These are phyloP conservation scores for Stephanodiscus minutulus DNA, from an alignment of 108 stramenopile species.

Conservation along the genomic window DNA sequence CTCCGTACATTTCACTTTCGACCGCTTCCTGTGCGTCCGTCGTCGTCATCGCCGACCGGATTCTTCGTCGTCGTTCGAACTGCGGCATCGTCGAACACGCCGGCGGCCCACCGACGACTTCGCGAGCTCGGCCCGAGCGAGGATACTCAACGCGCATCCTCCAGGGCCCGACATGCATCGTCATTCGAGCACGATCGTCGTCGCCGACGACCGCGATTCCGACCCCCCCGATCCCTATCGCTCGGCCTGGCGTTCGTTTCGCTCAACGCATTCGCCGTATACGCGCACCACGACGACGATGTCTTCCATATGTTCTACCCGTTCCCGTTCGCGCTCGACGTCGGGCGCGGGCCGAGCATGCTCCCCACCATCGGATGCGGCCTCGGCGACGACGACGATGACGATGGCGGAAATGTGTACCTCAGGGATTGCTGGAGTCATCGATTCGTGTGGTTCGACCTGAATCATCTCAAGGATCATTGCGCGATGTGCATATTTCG, in stretches of 20 bases:
- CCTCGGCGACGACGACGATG: constrained; percentile 31
- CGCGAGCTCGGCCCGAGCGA: too few species aligned
- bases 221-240: too few species aligned
- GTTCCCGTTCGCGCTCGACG: constrained; percentile 60
- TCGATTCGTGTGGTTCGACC: constrained; percentile 35
- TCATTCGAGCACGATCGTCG: too few species aligned
- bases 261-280: constrained; percentile 11
- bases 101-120: too few species aligned
- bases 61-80: too few species aligned
- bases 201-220: too few species aligned
- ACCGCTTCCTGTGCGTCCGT: too few species aligned
- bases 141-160: too few species aligned
- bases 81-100: too few species aligned
- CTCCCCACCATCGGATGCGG: constrained; percentile 71
- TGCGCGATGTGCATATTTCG: background rate
- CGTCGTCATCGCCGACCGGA: too few species aligned
- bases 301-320: constrained; percentile 29
- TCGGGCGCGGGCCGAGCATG: constrained; percentile 75
- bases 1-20: constrained; percentile 16
- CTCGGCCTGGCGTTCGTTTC: background rate
- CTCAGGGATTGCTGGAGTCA: constrained; percentile 52
- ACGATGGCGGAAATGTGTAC: constrained; percentile 50
- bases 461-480: constrained; percentile 2
- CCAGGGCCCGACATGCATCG: too few species aligned
- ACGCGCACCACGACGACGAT: constrained; percentile 35